Evolutionary conservation across 2,329 filamentous ascomycete genomes (phyloP), one percentile per base, ranked within the genome.

Genomic region (Epichloe typhina): DNA sequence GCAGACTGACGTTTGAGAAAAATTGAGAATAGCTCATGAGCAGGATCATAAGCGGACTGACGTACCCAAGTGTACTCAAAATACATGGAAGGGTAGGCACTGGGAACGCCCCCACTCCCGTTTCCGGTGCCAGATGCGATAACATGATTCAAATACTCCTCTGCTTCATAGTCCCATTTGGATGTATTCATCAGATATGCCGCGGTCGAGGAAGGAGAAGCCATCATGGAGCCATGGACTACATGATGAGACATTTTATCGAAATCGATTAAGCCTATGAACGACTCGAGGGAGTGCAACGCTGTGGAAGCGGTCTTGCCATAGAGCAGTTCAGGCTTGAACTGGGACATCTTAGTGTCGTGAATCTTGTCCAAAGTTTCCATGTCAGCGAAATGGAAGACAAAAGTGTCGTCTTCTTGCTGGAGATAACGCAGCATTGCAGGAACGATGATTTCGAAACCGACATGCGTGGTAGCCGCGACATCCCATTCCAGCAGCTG

Each of bases 251-350:
- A 33, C 3, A 57, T 17, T n/a, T 40, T 49, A 44, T 54, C 52
- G 49, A 58, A 56, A 26, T 59, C 53, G 15, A 58, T 43, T 4
- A 41, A 37, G 2, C 56, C 57, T 1, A 55, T 41, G 17, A 59
- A 54, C 1, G 55, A 47, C 49, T 59, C 57, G 9, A 59, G 50
- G 4, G 56, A 59, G 41, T 50, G 49, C n/a, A 52, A 19, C 17
- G 19, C 31, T 26, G 50, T 38, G 3, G 43, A 36, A 6, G 38
- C 23, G 21, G 21, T 23, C 15, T 12, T 3, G 3, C 21, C 31
- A 9, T 49, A 37, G 1, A 46, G 31, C 5, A 15, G 9, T 11
- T 46, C 36, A 3, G 41, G 23, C 4, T 31, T 19, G 50, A 51
- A 51, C 13, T 31, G 50, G 13, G 38, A 12, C 33, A 49, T 33